These are phyloP conservation scores for Exophiala oligosperma DNA, from an alignment of 2,329 filamentous ascomycete genomes.

Conservation along the genomic window DNA sequence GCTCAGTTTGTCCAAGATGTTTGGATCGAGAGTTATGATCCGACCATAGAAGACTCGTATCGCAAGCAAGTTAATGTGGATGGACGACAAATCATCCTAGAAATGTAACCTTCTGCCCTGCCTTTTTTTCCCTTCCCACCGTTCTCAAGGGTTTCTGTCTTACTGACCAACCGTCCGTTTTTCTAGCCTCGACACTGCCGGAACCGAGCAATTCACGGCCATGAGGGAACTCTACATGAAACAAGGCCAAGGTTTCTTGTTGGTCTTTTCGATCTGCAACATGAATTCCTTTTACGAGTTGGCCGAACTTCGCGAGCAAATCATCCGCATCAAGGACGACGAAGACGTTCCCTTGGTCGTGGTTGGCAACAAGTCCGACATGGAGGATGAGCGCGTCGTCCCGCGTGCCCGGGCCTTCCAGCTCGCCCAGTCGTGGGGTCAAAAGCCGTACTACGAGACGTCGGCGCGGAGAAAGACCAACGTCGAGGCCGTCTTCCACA, in stretches of 20 bases:
- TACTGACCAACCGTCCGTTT: conserved; percentile 63
- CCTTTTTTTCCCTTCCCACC: not conserved
- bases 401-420: conserved; percentile 77
- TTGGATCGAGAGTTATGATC: conserved; percentile 90
- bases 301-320: conserved; percentile 79
- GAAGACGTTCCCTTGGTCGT: conserved; percentile 84
- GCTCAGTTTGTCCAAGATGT: conserved; percentile 93
- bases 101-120: conserved; percentile 65
- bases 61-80: conserved; percentile 87
- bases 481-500: conserved; percentile 85
- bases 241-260: conserved; percentile 84
- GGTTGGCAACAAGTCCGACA: conserved; percentile 87
- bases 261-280: conserved; percentile 90
- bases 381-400: conserved; percentile 81
- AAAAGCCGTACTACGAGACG: conserved; percentile 87
- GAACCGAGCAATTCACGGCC: conserved; percentile 79
- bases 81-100: conserved; percentile 82
- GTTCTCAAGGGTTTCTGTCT: conserved; percentile 67
- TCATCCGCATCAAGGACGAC: conserved; percentile 87
- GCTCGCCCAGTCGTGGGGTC: conserved; percentile 82
- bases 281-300: conserved; percentile 80
- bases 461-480: conserved; percentile 81
- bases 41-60: conserved; percentile 85
- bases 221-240: conserved; percentile 85
- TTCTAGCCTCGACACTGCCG: conserved; percentile 77